These are phyloP conservation scores for Nigrospora sphaerica DNA, from an alignment of 2,329 filamentous ascomycete genomes.

Conservation along the genomic window DNA sequence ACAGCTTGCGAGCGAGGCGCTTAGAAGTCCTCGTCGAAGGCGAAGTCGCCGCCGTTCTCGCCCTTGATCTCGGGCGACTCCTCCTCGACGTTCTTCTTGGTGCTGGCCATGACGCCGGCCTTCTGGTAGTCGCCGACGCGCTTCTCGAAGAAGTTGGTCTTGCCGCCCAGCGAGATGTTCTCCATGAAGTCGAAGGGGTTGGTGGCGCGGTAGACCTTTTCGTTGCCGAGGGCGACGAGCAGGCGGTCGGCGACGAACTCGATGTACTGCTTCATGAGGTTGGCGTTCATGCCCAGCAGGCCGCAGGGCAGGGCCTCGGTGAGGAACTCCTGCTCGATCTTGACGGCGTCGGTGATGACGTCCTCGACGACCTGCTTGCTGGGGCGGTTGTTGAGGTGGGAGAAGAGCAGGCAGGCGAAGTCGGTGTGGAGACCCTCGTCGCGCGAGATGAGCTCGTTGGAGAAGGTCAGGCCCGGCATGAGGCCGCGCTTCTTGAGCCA, in stretches of 20 bases:
- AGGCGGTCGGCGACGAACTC: conserved; percentile 98
- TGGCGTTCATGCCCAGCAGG: conserved; percentile 95
- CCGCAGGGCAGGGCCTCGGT: conserved; percentile 89
- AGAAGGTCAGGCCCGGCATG: conserved; percentile 98
- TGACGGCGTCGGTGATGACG: conserved; percentile 91
- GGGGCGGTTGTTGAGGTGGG: conserved; percentile 90
- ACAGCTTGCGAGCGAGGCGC: conserved; percentile 16
- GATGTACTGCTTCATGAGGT: conserved; percentile 99
- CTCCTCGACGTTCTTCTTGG: conserved; percentile 54
- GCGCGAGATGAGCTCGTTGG: conserved; percentile 98
- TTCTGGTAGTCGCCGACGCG: conserved; percentile 99
- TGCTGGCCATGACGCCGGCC: conserved; percentile 94
- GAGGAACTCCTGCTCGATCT: conserved; percentile 95
- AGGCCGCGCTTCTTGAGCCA: conserved; percentile 99
- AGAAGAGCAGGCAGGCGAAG: conserved; percentile 96
- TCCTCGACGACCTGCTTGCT: conserved; percentile 71
- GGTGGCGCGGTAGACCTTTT: conserved; percentile 83
- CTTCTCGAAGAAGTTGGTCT: conserved; percentile 99
- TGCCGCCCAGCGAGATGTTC: conserved; percentile 96
- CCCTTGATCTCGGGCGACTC: conserved; percentile 41
- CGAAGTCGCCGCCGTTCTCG: conserved; percentile 70
- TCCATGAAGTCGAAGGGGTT: conserved; percentile 99
- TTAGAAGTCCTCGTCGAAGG: conserved; percentile 96
- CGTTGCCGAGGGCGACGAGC: conserved; percentile 84
- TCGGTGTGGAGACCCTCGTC: conserved; percentile 99